These are phyloP conservation scores for Candida loeiensis DNA, from an alignment of 805 yeast genomes.

Conservation along the genomic window DNA sequence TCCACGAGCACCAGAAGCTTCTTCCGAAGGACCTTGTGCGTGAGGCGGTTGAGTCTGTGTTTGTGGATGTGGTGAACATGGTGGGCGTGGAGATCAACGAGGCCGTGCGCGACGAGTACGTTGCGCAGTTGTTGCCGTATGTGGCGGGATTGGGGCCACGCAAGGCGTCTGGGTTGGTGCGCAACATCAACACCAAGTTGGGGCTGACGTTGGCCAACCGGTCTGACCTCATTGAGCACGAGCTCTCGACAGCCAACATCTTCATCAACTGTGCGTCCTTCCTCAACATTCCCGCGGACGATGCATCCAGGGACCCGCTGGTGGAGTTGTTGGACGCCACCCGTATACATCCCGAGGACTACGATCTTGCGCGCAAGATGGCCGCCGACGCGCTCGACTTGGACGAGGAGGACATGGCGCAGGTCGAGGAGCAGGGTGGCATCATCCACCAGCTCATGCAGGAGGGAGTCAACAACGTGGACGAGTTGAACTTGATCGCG, in stretches of 20 bases:
- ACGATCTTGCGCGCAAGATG: constrained; percentile 92
- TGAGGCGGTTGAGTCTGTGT: constrained; percentile 70
- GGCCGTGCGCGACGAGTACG: constrained; percentile 72
- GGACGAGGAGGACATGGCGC: constrained; percentile 89
- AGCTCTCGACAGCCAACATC: constrained; percentile 71
- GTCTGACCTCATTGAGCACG: constrained; percentile 79
- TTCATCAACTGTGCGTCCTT: constrained; percentile 93
- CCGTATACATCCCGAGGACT: constrained; percentile 96
- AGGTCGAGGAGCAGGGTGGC: constrained; percentile 76
- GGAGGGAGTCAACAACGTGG: constrained; percentile 70
- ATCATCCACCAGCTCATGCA: constrained; percentile 70
- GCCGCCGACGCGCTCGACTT: constrained; percentile 96
- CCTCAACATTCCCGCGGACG: constrained; percentile 69
- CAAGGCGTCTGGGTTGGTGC: constrained; percentile 82
- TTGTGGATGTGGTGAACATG: constrained; percentile 85
- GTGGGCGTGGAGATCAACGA: constrained; percentile 93
- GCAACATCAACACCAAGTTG: constrained; percentile 63
- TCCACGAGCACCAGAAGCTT: constrained; percentile 71
- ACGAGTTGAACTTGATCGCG: constrained; percentile 83
- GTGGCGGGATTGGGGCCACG: constrained; percentile 94
- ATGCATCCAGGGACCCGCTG: constrained; percentile 54
- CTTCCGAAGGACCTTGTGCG: constrained; percentile 59
- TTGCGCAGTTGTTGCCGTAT: constrained; percentile 68
- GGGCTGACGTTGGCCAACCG: constrained; percentile 65
- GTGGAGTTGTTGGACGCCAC: constrained; percentile 89